Base-by-base conservation (phyloP, 306 rosid genomes). In the Castanopsis chinensis region DNA sequence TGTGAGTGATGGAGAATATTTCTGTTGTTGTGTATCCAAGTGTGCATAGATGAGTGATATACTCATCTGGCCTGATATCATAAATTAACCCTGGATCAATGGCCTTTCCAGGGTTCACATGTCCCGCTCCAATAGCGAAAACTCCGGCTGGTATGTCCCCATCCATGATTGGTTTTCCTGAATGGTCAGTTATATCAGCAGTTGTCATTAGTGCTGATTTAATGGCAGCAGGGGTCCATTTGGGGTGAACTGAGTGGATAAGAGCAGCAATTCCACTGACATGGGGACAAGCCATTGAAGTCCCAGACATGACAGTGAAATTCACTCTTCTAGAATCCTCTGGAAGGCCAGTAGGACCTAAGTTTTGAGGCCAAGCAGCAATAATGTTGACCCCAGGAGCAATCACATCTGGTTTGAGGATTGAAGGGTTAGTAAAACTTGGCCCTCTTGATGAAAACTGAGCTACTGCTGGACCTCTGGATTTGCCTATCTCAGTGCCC, bases 281-380 rank as follows among this genome's bases (percentile, higher is more conserved):
- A 87, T 92, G 98, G 76, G 98, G 98, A 63, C 97, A 94, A 57
- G 98, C 82, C 97, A 92, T 94, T 59, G 98, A 94, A 25, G 98
- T 94, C 60, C 98, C 98, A 2, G 97, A 93, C 98, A 95, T 91
- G 79, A 93, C 86, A 2, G 97, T 86, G 88, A 93, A 96, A 83
- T 89, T 93, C 30, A 88, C 97, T 77, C 96, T 84, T 81, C 98
- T 89, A 32, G 83, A 27, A 81, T 96, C 99, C 19, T 91, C 93
- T 52, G 91, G 96, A 83, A 96, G 94, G 76, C 86, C 90, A 4
- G 92, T 84, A 6, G 99, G 98, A 64, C 98, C 99, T 12, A 96
- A 78, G 80, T 93, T 93, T 79, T 93, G 99, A 74, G 98, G 99
- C 99, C 99, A 96, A 78, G 99, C 98, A 23, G 98, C 98, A 83